These are phyloP conservation scores for Ampelocalamus luodianensis DNA, from an alignment of 176 grass and related monocot genomes.

Conservation along the genomic window DNA sequence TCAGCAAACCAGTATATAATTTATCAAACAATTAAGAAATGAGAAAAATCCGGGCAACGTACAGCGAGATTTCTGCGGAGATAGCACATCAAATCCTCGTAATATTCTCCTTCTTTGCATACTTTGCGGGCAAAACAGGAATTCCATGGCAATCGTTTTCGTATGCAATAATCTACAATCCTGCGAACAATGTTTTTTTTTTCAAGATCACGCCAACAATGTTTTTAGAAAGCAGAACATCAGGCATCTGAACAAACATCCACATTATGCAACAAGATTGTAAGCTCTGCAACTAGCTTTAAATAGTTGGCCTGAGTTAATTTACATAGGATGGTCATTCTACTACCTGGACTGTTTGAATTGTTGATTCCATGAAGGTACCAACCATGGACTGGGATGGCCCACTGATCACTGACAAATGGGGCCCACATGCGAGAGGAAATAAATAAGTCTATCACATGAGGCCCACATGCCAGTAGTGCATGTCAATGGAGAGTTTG, in stretches of 20 bases:
- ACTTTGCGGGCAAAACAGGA: slow-evolving; percentile 68
- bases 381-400: not conserved
- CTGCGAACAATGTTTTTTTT: slow-evolving; percentile 12
- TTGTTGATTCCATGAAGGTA: not conserved
- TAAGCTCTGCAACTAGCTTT: not conserved
- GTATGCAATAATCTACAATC: slow-evolving; percentile 77
- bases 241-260: slow-evolving; percentile 10
- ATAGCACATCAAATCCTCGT: slow-evolving; percentile 92
- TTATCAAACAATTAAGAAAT: not conserved
- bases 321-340: not conserved
- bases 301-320: not conserved
- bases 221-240: not conserved
- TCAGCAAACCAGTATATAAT: not conserved
- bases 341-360: not conserved
- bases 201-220: not conserved
- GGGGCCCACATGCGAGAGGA: not conserved
- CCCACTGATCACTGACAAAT: not conserved
- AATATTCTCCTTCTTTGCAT: slow-evolving; percentile 89
- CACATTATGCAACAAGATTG: not conserved
- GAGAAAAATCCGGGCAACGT: slow-evolving; percentile 8
- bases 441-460: no score
- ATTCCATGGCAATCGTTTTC: slow-evolving; percentile 77
- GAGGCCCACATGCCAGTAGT: not conserved
- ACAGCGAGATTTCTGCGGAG: slow-evolving; percentile 87
- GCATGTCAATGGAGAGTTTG: not conserved